Evolutionary conservation across 306 rosid species (phyloP).

Genomic region (Begonia masoniana): DNA sequence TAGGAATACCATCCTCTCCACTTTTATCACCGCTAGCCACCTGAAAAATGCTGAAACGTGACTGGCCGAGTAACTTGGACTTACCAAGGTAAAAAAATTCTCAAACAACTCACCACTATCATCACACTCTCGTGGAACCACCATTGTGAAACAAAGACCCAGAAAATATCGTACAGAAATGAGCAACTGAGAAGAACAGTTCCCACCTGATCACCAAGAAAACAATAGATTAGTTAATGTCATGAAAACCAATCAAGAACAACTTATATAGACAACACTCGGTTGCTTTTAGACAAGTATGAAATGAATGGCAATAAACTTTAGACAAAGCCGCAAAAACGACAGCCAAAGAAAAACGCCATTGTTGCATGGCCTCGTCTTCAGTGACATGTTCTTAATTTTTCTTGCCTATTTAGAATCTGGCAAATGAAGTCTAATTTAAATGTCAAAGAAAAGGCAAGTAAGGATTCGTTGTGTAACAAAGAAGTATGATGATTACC

Average conservation of each 20-base stretch:
- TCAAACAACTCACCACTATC: slow-evolving; percentile 78
- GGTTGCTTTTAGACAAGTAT: no score
- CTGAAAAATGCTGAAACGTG: slow-evolving; percentile 22
- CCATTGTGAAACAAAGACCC: slow-evolving; percentile 95
- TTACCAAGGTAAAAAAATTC: not conserved
- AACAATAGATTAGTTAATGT: not conserved
- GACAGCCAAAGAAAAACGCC: no score
- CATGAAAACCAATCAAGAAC: not conserved
- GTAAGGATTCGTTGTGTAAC: no score
- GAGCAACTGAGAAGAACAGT: slow-evolving; percentile 97
- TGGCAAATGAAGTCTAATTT: no score
- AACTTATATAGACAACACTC: no score
- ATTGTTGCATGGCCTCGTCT: no score
- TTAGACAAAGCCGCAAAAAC: no score
- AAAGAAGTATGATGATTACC: slow-evolving; percentile 32
- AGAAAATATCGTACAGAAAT: slow-evolving; percentile 84
- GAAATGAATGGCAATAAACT: no score
- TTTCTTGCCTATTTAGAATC: no score
- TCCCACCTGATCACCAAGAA: slow-evolving; percentile 57
- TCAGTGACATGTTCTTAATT: no score
- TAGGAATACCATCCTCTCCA: slow-evolving; percentile 98
- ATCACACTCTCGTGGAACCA: slow-evolving; percentile 99
- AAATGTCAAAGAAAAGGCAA: no score
- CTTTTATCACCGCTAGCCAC: slow-evolving; percentile 98
- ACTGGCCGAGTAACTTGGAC: no score